Percentiles rank a stretch among this genome's conserved stretches.
phyloP scores from a whole-genome alignment of 495 filamentous ascomycete species.

The Penicillium paxilli region DNA sequence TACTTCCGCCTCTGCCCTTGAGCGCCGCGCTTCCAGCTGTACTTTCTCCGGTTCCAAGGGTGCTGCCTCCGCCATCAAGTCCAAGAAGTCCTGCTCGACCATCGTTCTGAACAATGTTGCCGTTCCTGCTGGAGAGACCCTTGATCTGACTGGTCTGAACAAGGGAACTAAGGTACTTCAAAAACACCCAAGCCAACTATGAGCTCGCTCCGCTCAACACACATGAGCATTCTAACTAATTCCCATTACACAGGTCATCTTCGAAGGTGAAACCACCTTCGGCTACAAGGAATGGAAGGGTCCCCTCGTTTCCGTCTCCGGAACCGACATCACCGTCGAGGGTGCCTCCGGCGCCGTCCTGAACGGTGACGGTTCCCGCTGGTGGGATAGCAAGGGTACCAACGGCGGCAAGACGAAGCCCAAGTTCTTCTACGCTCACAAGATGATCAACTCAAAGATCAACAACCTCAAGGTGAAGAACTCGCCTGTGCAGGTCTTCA shows the following conservation, averaged over 20 bases:
- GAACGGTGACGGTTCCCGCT: conserved; percentile 43
- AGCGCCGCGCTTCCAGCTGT: conserved; percentile 5
- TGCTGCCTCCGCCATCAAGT: conserved; percentile 32
- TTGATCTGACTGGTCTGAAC: conserved; percentile 49
- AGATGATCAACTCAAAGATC: conserved; percentile 42
- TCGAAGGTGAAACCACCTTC: conserved; percentile 53
- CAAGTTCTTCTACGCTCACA: conserved; percentile 58
- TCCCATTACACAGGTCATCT: conserved; percentile 49
- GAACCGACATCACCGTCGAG: conserved; percentile 44
- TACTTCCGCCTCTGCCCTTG: background rate
- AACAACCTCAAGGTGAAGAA: conserved; percentile 50
- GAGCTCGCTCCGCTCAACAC: background rate
- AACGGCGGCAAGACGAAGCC: conserved; percentile 60
- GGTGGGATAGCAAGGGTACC: conserved; percentile 55
- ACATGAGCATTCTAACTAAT: background rate
- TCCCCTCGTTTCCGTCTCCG: conserved; percentile 48
- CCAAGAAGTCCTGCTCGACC: conserved; percentile 45
- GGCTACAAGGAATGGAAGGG: conserved; percentile 56
- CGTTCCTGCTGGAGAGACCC: conserved; percentile 53
- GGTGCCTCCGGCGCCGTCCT: conserved; percentile 34
- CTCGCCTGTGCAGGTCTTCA: conserved; percentile 63
- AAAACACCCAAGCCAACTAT: background rate
- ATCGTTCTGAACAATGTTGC: conserved; percentile 46
- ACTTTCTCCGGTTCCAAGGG: conserved; percentile 19
- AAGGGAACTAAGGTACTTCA: conserved; percentile 36